Evolutionary conservation across 192 early-diverging fungal genomes (phyloP).

Genomic region (Podila horticola): DNA sequence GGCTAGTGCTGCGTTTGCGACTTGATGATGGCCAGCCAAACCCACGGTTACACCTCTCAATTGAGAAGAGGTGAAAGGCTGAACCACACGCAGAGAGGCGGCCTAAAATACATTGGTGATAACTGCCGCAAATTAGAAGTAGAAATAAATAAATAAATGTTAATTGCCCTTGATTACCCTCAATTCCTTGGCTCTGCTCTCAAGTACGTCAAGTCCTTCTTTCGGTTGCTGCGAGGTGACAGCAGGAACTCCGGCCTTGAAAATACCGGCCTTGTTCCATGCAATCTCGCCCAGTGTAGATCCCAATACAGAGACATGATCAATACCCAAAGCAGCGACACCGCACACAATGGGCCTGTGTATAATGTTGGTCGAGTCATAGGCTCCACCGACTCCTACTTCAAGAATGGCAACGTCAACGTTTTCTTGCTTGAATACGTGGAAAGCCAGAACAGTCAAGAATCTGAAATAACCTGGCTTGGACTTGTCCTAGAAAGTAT

Average conservation of each 20-base stretch:
- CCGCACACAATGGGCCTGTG: slow-evolving; percentile 80
- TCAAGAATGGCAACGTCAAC: slow-evolving; percentile 87
- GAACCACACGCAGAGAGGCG: background rate
- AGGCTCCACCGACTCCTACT: slow-evolving; percentile 87
- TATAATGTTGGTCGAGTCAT: slow-evolving; percentile 86
- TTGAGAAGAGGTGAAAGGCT: slow-evolving; percentile 1
- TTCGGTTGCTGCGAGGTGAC: slow-evolving; percentile 77
- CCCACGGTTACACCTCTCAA: slow-evolving; percentile 60
- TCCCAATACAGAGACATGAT: slow-evolving; percentile 78
- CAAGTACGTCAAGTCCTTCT: slow-evolving; percentile 74
- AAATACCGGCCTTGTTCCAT: slow-evolving; percentile 88
- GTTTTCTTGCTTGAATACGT: slow-evolving; percentile 84
- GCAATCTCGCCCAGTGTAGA: slow-evolving; percentile 81
- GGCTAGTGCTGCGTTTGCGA: slow-evolving; percentile 86
- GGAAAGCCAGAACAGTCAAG: slow-evolving; percentile 91
- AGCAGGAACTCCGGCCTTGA: slow-evolving; percentile 78
- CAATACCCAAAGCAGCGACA: slow-evolving; percentile 82
- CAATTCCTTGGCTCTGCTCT: slow-evolving; percentile 73
- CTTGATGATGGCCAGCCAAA: slow-evolving; percentile 86
- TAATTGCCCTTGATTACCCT: no score
- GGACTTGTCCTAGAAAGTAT: slow-evolving; percentile 52
- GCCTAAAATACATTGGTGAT: no score
- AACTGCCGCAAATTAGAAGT: no score
- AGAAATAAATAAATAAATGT: no score
- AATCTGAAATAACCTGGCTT: slow-evolving; percentile 91